Base-by-base conservation (phyloP, 768 basidiomycete species). In the Kwoniella bestiolae region DNA sequence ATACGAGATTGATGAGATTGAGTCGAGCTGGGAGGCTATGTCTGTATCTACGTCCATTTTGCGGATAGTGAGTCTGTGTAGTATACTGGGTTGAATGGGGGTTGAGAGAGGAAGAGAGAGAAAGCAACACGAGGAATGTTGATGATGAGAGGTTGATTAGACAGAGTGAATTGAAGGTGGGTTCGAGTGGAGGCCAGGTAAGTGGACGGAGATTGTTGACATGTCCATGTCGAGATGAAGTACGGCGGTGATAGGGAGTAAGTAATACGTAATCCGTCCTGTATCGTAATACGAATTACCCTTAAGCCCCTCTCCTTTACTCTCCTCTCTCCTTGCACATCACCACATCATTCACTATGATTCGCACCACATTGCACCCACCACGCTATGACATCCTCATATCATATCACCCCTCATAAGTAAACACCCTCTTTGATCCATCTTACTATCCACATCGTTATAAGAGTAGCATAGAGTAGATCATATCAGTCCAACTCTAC, bases 1-100 rank as follows among this genome's bases (percentile, higher is more conserved):
- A 60, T 34, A 74, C 72, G 72, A 55, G 55, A 63, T 63, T 3
- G 56, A 53, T 14, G 66, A 44, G 56, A 74, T 71, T 3, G 53
- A 34, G 26, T 50, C 63, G 21, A 74, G 68, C 63, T 67, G 58
- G 25, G 50, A 35, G 23, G 8, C 25, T n/a, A 66, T 23, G n/a
- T 70, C 69, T 16, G 31, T 5, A 31, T 69, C 66, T 35, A 66
- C 52, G 23, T 66, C 62, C 69, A 74, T 74, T 2, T 21, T 74
- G 66, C n/a, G n/a, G n/a, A n/a, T n/a, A n/a, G n/a, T n/a, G n/a
- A n/a, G n/a, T n/a, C n/a, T n/a, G n/a, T n/a, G n/a, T n/a, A n/a
- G n/a, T n/a, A n/a, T n/a, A 5, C 29, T 32, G 11, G 5, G 38
- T 57, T 4, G 44, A 25, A n/a, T n/a, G 4, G 21, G 5, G 9